Conservation (phyloP, 352 stramenopile genomes). For the Globisporangium spinosum region DNA sequence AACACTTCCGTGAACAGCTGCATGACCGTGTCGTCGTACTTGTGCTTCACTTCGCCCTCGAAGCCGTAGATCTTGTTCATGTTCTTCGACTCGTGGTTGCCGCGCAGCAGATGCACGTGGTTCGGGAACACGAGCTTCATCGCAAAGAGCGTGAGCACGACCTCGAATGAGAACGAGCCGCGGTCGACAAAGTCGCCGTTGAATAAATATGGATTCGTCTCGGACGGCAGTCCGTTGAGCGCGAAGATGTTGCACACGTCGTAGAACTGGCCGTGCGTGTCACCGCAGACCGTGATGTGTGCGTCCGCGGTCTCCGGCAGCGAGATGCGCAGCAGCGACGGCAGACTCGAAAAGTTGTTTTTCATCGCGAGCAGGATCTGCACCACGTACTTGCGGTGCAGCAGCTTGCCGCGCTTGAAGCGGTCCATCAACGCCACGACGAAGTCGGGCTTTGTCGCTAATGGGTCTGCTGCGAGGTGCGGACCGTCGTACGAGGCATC, state of each 20-base stretch:
- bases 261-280: constrained; percentile 99
- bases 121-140: constrained; percentile 95
- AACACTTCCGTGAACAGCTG: constrained; percentile 99
- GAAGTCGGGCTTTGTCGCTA: constrained; percentile 77
- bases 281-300: constrained; percentile 95
- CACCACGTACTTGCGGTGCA: constrained; percentile 98
- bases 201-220: constrained; percentile 98
- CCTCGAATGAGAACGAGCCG: constrained; percentile 97
- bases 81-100: constrained; percentile 99
- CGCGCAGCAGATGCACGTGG: constrained; percentile 92
- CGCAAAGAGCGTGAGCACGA: constrained; percentile 96
- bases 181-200: constrained; percentile 99
- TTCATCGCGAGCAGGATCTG: constrained; percentile 94
- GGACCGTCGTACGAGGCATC: constrained; percentile 81
- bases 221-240: constrained; percentile 94
- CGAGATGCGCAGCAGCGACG: constrained; percentile 89
- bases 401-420: constrained; percentile 96
- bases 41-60: constrained; percentile 98
- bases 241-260: constrained; percentile 99
- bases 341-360: constrained; percentile 84
- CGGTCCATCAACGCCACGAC: constrained; percentile 91
- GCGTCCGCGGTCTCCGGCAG: constrained; percentile 51
- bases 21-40: constrained; percentile 99
- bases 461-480: constrained; percentile 50
- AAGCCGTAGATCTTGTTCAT: constrained; percentile 99